phyloP scores from a whole-genome alignment of 805 yeast species.

The Lachancea mirantina region DNA sequence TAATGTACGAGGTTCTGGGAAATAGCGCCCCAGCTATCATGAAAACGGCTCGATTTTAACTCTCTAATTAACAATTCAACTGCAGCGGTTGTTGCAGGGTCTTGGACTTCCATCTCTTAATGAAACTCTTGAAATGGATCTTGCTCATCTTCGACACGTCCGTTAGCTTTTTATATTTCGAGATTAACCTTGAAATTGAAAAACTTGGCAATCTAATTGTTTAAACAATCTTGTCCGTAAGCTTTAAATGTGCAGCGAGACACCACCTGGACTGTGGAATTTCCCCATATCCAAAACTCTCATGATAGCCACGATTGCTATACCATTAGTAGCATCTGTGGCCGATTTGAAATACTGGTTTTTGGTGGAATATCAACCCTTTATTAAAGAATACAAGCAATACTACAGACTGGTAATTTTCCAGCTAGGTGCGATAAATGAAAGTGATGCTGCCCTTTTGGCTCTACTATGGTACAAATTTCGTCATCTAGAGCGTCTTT shows the following conservation, averaged over 20 bases:
- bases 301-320: conserved; percentile 20
- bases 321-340: conserved; percentile 25
- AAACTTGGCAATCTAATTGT: too few species aligned
- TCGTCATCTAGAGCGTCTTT: conserved; percentile 50
- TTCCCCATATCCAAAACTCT: conserved; percentile 26
- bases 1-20: conserved; percentile 26
- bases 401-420: conserved; percentile 47
- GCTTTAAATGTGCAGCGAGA: conserved; percentile 19
- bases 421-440: conserved; percentile 51
- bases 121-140: too few species aligned
- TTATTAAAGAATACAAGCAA: conserved; percentile 46
- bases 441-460: conserved; percentile 46
- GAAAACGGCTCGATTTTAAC: too few species aligned
- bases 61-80: too few species aligned
- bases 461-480: conserved; percentile 43
- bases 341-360: conserved; percentile 25
- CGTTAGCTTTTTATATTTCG: too few species aligned
- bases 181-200: too few species aligned
- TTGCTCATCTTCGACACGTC: not conserved
- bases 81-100: too few species aligned
- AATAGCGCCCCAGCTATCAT: too few species aligned
- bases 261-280: conserved; percentile 17
- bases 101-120: too few species aligned
- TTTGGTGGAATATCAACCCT: conserved; percentile 36
- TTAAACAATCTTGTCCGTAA: too few species aligned